Conservation (phyloP, 179 eudicot species). For the Actinidia chinensis region DNA sequence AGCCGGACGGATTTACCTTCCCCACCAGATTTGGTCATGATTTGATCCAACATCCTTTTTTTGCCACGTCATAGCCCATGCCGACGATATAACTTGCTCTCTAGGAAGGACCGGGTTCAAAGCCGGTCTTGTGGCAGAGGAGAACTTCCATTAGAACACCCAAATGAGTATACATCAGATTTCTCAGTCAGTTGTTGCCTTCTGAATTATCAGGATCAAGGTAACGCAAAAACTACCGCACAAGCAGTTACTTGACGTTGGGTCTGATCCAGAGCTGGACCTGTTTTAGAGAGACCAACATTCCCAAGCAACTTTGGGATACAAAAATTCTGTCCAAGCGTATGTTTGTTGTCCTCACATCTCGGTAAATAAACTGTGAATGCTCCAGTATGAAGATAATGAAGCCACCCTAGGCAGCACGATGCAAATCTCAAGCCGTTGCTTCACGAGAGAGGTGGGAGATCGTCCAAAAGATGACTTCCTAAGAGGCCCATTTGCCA, state of each 20-base stretch:
- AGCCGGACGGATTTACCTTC: conserved; percentile 64
- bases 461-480: conserved; percentile 87
- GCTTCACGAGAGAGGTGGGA: conserved; percentile 73
- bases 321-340: conserved; percentile 76
- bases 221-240: conserved; percentile 91
- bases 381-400: conserved; percentile 94
- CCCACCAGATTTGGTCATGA: conserved; percentile 66
- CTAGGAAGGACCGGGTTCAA: conserved; percentile 81
- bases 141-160: conserved; percentile 87
- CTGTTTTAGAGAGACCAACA: conserved; percentile 82
- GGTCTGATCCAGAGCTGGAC: conserved; percentile 82
- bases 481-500: conserved; percentile 93
- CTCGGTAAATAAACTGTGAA: conserved; percentile 83
- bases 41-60: conserved; percentile 85
- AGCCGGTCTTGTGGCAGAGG: conserved; percentile 84
- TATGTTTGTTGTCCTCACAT: conserved; percentile 87
- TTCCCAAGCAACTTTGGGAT: conserved; percentile 94
- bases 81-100: conserved; percentile 88
- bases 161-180: conserved; percentile 93
- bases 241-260: conserved; percentile 92
- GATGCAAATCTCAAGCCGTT: conserved; percentile 84
- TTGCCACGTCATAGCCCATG: conserved; percentile 93
- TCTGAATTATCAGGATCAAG: conserved; percentile 91
- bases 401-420: conserved; percentile 90
- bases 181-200: conserved; percentile 86